Evolutionary conservation across 345 rosid species (phyloP).

Genomic region (Clarkia xantiana): DNA sequence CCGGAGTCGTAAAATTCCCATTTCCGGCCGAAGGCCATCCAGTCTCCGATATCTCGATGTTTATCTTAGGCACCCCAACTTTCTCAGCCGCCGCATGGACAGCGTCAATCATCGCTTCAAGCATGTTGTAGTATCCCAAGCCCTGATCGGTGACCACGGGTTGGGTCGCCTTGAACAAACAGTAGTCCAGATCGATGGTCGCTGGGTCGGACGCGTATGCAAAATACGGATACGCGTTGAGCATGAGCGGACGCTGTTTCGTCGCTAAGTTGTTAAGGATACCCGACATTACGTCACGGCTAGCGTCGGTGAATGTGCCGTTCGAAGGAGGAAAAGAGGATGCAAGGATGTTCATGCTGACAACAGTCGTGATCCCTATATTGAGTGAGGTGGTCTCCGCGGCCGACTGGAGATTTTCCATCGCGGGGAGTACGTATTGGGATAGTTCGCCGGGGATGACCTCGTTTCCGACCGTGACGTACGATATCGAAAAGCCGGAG

Average conservation of each 20-base stretch:
- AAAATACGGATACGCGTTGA: constrained; percentile 29
- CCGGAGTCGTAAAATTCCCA: background rate
- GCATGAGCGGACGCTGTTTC: constrained; percentile 17
- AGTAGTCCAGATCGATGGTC: constrained; percentile 15
- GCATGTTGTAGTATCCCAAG: constrained; percentile 15
- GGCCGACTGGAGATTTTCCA: constrained; percentile 15
- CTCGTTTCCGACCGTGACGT: constrained; percentile 28
- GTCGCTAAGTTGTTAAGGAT: constrained; percentile 7
- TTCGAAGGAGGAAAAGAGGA: constrained; percentile 30
- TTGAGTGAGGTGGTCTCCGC: constrained; percentile 7
- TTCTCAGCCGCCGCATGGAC: constrained; percentile 17
- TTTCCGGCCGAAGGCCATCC: constrained; percentile 10
- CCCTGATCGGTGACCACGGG: constrained; percentile 15
- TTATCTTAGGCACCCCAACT: background rate
- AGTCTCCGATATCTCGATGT: constrained; percentile 1
- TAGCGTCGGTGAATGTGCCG: constrained; percentile 8
- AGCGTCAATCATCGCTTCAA: constrained; percentile 25
- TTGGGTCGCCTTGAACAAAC: constrained; percentile 6
- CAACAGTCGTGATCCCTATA: constrained; percentile 15
- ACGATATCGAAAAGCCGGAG: constrained; percentile 13
- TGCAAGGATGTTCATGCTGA: constrained; percentile 7
- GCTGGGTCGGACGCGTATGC: constrained; percentile 16
- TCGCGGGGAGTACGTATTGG: constrained; percentile 5
- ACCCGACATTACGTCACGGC: constrained; percentile 8
- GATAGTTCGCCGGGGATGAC: constrained; percentile 17